Evolutionary conservation across 495 filamentous ascomycete genomes (phyloP), one percentile per base, ranked within the genome.

Genomic region (Penicillium atrosanguineum): DNA sequence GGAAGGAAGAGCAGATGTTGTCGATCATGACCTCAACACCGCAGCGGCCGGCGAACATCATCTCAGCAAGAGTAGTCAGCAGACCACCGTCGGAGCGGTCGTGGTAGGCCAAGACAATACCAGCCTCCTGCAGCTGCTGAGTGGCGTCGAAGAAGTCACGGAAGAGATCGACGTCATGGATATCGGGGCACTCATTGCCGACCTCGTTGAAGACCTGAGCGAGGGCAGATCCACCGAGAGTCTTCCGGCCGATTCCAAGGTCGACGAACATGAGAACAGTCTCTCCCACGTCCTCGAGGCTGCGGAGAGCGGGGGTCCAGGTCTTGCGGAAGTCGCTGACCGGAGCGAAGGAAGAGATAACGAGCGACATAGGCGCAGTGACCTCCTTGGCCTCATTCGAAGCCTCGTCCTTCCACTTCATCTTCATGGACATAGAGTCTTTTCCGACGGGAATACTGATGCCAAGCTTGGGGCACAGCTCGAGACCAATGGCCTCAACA

Each of bases 381-480:
- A 97, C 92, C 60, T 91, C 90, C 76, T 88, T 96, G 8, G 77
- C 67, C 40, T 82, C 73, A 40, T 84, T 83, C 7, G 79, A 81
- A 45, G 84, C 79, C 37, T 79, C 76, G 49, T 94, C 90, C 60
- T 83, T 87, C 95, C 94, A 98, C 51, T 89, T 88, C 73, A 94
- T 92, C 77, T 96, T 97, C 94, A 98, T 97, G 15, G 90, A 95
- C 72, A 94, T 96, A 5, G 93, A 97, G 68, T 98, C 94, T 73
- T 97, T 97, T 46, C 94, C 94, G 8, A 97, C 94, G 4, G 94
- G 95, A 50, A 97, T 96, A 50, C 87, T 89, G 59, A 97, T 83
- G 18, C 90, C 90, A 34, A 97, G 79, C 61, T 86, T 82, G 19
- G 89, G 89, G 63, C 85, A 88, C 6, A 96, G 73, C n/a, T 93